Evolutionary conservation across 2,329 filamentous ascomycete genomes (phyloP).

Genomic region (Penicillium palitans): DNA sequence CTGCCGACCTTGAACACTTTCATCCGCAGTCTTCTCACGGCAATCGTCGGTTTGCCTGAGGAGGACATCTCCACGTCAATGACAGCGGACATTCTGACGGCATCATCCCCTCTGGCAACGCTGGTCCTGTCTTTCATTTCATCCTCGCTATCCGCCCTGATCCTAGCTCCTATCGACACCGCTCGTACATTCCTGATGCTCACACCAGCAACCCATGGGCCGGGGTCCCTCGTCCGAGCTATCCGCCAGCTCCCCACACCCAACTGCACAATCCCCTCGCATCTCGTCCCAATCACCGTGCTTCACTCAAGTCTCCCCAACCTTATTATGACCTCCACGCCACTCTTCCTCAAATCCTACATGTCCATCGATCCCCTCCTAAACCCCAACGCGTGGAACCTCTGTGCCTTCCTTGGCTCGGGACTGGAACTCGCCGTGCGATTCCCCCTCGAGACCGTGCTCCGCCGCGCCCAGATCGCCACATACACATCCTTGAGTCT

Average conservation of each 20-base stretch:
- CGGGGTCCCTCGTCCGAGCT: constrained; percentile 75
- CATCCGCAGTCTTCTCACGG: constrained; percentile 85
- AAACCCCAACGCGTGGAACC: constrained; percentile 77
- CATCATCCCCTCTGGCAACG: constrained; percentile 77
- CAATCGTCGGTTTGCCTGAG: constrained; percentile 86
- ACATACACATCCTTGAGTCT: constrained; percentile 62
- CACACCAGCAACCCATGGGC: constrained; percentile 71
- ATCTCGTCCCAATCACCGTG: constrained; percentile 78
- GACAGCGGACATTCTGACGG: constrained; percentile 71
- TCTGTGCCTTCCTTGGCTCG: constrained; percentile 79
- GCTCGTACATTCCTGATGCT: constrained; percentile 84
- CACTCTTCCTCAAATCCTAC: constrained; percentile 80
- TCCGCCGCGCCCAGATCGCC: constrained; percentile 82
- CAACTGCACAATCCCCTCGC: constrained; percentile 65
- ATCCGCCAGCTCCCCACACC: constrained; percentile 74
- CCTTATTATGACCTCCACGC: constrained; percentile 76
- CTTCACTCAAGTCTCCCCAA: constrained; percentile 84
- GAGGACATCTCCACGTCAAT: constrained; percentile 59
- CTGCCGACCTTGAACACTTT: constrained; percentile 88
- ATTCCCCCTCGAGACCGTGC: constrained; percentile 86
- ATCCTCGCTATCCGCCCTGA: constrained; percentile 69
- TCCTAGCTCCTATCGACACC: constrained; percentile 84
- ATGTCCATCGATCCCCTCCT: constrained; percentile 78
- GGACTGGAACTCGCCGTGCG: constrained; percentile 80
- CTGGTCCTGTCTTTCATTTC: constrained; percentile 70